phyloP scores from a whole-genome alignment of 352 stramenopile genomes.

The Globisporangium cederbergense region DNA sequence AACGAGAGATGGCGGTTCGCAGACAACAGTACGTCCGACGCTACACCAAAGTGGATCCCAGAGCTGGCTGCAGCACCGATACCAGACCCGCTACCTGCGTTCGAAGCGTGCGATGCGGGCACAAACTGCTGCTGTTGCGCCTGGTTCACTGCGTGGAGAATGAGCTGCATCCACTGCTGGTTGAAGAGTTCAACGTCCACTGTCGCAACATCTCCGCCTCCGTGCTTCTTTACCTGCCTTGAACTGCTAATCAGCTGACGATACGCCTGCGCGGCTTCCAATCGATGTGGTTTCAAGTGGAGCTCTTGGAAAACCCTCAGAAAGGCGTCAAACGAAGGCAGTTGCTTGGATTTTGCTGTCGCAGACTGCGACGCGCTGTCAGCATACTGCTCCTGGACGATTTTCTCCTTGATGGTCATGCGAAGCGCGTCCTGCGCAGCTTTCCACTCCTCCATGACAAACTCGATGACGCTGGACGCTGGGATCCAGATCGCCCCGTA shows the following conservation, averaged over 20 bases:
- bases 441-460: conserved; percentile 51
- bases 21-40: conserved; percentile 25
- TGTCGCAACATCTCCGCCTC: not conserved
- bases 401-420: conserved; percentile 24
- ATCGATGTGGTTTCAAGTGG: conserved; percentile 28
- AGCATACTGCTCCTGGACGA: conserved; percentile 14
- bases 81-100: not conserved
- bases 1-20: conserved; percentile 29
- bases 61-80: not conserved
- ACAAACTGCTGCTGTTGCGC: conserved; percentile 35
- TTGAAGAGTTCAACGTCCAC: conserved; percentile 25
- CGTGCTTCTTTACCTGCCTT: conserved; percentile 1
- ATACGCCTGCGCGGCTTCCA: conserved; percentile 32
- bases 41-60: conserved; percentile 30
- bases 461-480: conserved; percentile 39
- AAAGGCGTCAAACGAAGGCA: conserved; percentile 27
- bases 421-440: conserved; percentile 23
- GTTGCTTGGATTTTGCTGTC: not conserved
- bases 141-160: conserved; percentile 33
- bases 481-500: conserved; percentile 57
- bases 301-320: conserved; percentile 26
- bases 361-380: not conserved
- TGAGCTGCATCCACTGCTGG: conserved; percentile 27
- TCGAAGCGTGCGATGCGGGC: not conserved
- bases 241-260: conserved; percentile 24